Base-by-base conservation (phyloP, 805 yeast species). In the Vanderwaltozyma yarrowii region DNA sequence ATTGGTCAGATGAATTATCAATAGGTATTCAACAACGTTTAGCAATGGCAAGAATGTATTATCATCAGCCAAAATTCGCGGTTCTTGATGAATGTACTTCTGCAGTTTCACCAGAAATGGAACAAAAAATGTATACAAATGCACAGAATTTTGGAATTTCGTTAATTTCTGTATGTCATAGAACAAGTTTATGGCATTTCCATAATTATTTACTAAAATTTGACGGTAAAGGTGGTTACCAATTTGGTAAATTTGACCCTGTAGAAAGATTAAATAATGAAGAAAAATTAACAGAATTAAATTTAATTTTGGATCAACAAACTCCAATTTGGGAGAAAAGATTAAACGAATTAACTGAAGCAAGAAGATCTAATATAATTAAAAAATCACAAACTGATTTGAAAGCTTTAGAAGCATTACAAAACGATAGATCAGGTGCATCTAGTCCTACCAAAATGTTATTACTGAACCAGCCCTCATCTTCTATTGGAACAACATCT, bases 81-180 rank as follows among this genome's bases (percentile, higher is more conserved):
- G 95, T 88, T 19, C 66, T 88, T 46, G 97, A 88, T 62, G 97
- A 88, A 65, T 88, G 96, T 60, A 88, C 97, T 1, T 85, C 95
- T 3, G 89, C 95, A 1, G 94, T 88, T 2, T 79, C 96, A 0
- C 84, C 92, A 10, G 83, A 81, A 43, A 80, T 87, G 76, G 97
- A 88, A 56, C 85, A 81, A 44, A 76, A 79, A 50, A 87, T 89
- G 84, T 88, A 88, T 53, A 61, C 76, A 36, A 80, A 81, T 51
- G 95, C 96, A 0, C 83, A 81, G 54, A 66, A 70, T 14, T 66
- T 83, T 44, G 84, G 85, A 0, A 86, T 87, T 40, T 82, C 95
- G 0, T 71, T 88, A 15, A 64, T 88, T 28, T 85, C 95, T 0
- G 96, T 88, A 9, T 92, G 95, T 35, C 97, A 88, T 60, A 70